phyloP scores from a whole-genome alignment of 2,329 filamentous ascomycete species.

The Bipolaris victoriae region DNA sequence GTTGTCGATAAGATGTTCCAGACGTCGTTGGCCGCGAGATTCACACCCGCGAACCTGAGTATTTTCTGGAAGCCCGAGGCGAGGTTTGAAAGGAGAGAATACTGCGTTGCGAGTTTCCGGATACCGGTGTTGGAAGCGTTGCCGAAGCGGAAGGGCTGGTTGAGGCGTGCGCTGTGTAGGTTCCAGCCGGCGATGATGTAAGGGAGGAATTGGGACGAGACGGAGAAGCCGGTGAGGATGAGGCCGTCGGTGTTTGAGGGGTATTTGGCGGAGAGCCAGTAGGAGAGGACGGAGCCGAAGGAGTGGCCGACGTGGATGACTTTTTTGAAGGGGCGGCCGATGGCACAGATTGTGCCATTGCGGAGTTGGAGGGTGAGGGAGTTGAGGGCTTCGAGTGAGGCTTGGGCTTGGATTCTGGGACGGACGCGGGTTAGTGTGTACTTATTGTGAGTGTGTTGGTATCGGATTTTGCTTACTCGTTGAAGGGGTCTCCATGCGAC shows the following conservation, averaged over 20 bases:
- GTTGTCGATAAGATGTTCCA: constrained; percentile 40
- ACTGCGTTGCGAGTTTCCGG: constrained; percentile 14
- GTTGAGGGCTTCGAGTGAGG: constrained; percentile 65
- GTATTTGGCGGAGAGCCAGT: constrained; percentile 60
- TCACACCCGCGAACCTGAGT: constrained; percentile 22
- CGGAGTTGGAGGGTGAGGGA: constrained; percentile 60
- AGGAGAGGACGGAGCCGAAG: constrained; percentile 66
- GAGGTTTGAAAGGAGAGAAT: constrained; percentile 20
- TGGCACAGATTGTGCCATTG: constrained; percentile 52
- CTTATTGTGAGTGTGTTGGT: too few species aligned
- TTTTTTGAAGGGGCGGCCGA: constrained; percentile 51
- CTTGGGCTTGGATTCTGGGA: constrained; percentile 58
- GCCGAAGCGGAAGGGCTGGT: constrained; percentile 51
- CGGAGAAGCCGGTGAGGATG: constrained; percentile 66
- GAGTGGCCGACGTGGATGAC: constrained; percentile 69
- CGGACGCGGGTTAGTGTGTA: neutral
- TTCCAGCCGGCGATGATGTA: constrained; percentile 56
- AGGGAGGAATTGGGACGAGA: constrained; percentile 53
- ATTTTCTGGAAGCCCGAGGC: constrained; percentile 26
- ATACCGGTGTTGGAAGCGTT: constrained; percentile 30
- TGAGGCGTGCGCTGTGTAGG: constrained; percentile 54
- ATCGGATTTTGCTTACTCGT: constrained; percentile 47
- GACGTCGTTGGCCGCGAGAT: constrained; percentile 26
- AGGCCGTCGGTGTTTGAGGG: constrained; percentile 64
- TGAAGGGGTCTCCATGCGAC: constrained; percentile 64